Evolutionary conservation across 495 filamentous ascomycete species (phyloP).

Genomic region (Clavariopsis aquatica): DNA sequence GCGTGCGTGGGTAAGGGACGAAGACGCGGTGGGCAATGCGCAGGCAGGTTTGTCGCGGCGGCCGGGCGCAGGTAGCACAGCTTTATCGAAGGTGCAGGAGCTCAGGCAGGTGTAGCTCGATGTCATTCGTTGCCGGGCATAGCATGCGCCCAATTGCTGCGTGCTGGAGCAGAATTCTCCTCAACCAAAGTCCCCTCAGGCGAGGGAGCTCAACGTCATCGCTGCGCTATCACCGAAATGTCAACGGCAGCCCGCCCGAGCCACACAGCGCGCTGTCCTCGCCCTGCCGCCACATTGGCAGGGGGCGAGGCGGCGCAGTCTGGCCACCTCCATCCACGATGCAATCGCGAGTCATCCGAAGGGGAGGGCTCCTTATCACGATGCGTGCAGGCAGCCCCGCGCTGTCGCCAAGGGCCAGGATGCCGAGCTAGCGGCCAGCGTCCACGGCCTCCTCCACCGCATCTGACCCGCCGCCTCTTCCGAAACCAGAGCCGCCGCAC

Average conservation of each 20-base stretch:
- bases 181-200: slow-evolving; percentile 25
- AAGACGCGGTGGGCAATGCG: no score
- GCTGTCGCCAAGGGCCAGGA: not conserved
- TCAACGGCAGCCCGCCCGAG: not conserved
- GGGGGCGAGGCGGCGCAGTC: no score
- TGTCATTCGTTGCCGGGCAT: slow-evolving; percentile 8
- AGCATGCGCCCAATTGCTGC: slow-evolving; percentile 11
- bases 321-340: no score
- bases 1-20: no score
- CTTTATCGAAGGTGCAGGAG: slow-evolving; percentile 4
- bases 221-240: slow-evolving; percentile 7
- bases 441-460: not conserved
- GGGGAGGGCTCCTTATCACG: not conserved
- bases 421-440: not conserved
- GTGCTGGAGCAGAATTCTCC: slow-evolving; percentile 6
- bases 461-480: slow-evolving; percentile 2
- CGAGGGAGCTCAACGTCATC: slow-evolving; percentile 28
- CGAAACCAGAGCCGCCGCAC: not conserved
- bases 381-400: not conserved
- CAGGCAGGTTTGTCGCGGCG: not conserved
- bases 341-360: no score
- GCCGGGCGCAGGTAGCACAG: slow-evolving; percentile 12
- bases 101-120: slow-evolving; percentile 2
- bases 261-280: not conserved
- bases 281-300: not conserved